Base-by-base conservation (phyloP, 1,139 yeast genomes). In the Diutina pseudorugosa region DNA sequence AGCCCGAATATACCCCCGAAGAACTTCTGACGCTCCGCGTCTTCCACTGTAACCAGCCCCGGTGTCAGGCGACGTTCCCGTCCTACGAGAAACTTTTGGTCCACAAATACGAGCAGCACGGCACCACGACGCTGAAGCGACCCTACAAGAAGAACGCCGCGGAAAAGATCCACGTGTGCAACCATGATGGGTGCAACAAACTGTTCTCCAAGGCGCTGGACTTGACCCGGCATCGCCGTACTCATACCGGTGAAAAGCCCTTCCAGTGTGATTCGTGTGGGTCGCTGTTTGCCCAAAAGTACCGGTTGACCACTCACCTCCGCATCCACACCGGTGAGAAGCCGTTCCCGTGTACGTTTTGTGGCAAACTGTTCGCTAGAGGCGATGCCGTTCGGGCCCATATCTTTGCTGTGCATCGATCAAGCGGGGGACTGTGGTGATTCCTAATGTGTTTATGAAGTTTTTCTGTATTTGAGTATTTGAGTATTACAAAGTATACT, bases 191-290 rank as follows among this genome's bases (percentile, higher is more conserved):
- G 7, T 64, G 67, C 52, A 54, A 52, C 16, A 60, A 57, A 54
- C 53, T 61, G 50, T 65, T 64, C 55, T 59, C 59, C 25, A 65
- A 65, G 51, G 53, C 56, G 5, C 59, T 63, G 27, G 68, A 65
- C 53, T 59, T 64, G 54, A 61, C 60, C 9, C 58, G 68, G 51
- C 68, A 65, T 52, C 52, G 53, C 20, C 55, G 67, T 20, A 59
- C 61, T 47, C 68, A 65, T 53, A 60, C 68, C 7, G 70, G 67
- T 25, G 68, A 64, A 50, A 55, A 64, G 33, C 68, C 68, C 7
- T 65, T 55, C 51, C 59, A 57, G 30, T 65, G 67, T 57, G 55
- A 55, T 16, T 54, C 56, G 45, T 65, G 68, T 51, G 56, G 55
- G 42, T 64, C 65, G 3, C 57, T 62, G 21, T 64, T 65, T 53